Evolutionary conservation across 495 filamentous ascomycete genomes (phyloP).

Genomic region (Tetracladium marchalianum): DNA sequence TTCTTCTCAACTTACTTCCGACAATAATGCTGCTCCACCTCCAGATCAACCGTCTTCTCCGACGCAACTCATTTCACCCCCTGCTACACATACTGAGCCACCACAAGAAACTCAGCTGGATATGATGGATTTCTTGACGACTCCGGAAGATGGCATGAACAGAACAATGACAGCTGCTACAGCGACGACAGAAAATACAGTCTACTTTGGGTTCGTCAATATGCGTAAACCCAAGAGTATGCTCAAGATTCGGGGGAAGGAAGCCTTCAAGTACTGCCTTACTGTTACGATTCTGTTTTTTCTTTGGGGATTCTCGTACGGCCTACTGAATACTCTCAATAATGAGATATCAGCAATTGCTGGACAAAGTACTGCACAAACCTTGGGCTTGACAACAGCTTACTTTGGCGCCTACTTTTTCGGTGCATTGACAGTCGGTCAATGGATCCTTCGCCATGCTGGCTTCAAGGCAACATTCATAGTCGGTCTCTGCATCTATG

Average conservation of each 20-base stretch:
- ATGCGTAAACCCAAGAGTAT: conserved; percentile 71
- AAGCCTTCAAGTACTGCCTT: conserved; percentile 39
- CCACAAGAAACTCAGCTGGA: conserved; percentile 31
- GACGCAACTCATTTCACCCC: conserved; percentile 10
- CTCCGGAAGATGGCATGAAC: conserved; percentile 23
- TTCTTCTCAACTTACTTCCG: conserved; percentile 5
- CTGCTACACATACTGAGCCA: conserved; percentile 9
- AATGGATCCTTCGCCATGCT: conserved; percentile 47
- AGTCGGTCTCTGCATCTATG: conserved; percentile 48
- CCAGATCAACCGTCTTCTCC: conserved; percentile 1
- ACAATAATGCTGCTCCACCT: background rate
- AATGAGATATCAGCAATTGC: conserved; percentile 36
- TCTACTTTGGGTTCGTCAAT: conserved; percentile 76
- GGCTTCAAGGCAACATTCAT: conserved; percentile 55
- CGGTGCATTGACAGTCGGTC: conserved; percentile 53
- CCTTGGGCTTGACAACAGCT: conserved; percentile 28
- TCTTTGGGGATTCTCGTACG: conserved; percentile 82
- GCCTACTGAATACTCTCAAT: conserved; percentile 69
- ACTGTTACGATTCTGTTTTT: conserved; percentile 76
- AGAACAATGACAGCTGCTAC: conserved; percentile 13
- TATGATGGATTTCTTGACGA: conserved; percentile 50
- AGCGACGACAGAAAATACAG: conserved; percentile 19
- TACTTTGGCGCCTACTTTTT: conserved; percentile 49
- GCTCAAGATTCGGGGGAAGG: conserved; percentile 40
- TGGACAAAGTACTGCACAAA: conserved; percentile 25